These are phyloP conservation scores for peach (Prunus persica) DNA, from an alignment of 306 rosid species.

Conservation along the genomic window DNA sequence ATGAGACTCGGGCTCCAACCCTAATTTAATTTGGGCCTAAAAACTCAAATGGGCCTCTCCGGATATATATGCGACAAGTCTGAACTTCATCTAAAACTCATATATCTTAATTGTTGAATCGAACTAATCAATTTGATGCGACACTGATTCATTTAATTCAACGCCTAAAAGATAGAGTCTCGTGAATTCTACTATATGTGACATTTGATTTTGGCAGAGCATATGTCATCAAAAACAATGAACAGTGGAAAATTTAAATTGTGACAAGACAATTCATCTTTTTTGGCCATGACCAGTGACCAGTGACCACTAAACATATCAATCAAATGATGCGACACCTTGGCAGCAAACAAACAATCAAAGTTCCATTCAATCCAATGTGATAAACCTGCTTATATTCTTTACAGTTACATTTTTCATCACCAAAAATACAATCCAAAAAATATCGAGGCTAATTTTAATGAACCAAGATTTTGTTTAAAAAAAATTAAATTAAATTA, in stretches of 20 bases:
- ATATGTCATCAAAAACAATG: neutral
- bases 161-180: no score
- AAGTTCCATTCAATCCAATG: neutral
- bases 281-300: neutral
- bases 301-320: slow-evolving; percentile 4
- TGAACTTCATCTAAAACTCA: no score
- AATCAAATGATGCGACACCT: slow-evolving; percentile 23
- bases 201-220: neutral
- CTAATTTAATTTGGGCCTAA: neutral
- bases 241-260: neutral
- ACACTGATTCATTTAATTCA: no score
- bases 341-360: slow-evolving; percentile 19
- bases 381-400: neutral
- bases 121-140: no score
- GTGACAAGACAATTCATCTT: slow-evolving; percentile 34
- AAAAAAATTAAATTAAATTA: no score
- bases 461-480: no score
- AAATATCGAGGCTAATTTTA: neutral
- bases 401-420: neutral
- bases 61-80: no score
- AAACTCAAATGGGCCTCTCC: neutral
- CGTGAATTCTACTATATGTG: no score
- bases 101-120: no score
- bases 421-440: neutral
- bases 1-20: neutral